phyloP scores from a whole-genome alignment of 495 filamentous ascomycete species.

The Achaetomiella virescens region DNA sequence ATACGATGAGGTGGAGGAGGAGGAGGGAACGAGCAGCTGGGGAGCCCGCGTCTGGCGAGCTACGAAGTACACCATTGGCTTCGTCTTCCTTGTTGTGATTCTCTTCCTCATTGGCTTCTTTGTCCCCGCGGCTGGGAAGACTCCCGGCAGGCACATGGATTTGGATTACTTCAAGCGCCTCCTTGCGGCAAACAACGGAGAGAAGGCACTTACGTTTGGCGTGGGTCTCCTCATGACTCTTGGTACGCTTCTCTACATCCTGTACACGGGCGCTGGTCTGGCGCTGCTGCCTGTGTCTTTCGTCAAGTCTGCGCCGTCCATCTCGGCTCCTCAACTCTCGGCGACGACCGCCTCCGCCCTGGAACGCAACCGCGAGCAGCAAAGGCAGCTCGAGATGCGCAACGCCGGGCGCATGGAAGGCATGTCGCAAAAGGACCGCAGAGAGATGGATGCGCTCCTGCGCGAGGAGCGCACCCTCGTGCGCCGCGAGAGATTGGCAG shows the following conservation, averaged over 20 bases:
- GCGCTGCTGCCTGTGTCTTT: slow-evolving; percentile 82
- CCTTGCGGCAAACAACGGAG: slow-evolving; percentile 79
- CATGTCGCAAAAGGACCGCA: slow-evolving; percentile 73
- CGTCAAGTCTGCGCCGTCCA: slow-evolving; percentile 81
- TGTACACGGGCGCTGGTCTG: slow-evolving; percentile 85
- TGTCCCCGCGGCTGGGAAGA: slow-evolving; percentile 63
- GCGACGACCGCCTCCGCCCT: slow-evolving; percentile 73
- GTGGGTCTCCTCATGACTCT: slow-evolving; percentile 79
- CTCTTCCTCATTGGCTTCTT: slow-evolving; percentile 92
- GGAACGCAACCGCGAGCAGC: slow-evolving; percentile 80
- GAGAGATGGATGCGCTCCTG: slow-evolving; percentile 79
- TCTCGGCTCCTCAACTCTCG: slow-evolving; percentile 68
- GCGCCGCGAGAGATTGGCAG: slow-evolving; percentile 78
- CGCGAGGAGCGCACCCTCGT: slow-evolving; percentile 90
- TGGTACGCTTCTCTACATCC: slow-evolving; percentile 73
- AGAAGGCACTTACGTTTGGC: slow-evolving; percentile 84
- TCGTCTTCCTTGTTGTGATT: slow-evolving; percentile 70
- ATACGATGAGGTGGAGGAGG: slow-evolving; percentile 77
- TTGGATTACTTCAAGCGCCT: slow-evolving; percentile 88
- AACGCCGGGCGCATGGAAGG: slow-evolving; percentile 69
- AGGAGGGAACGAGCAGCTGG: slow-evolving; percentile 66
- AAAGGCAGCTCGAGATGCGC: slow-evolving; percentile 81
- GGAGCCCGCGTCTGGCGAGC: slow-evolving; percentile 69
- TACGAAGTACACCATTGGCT: slow-evolving; percentile 83
- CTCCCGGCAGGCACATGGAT: slow-evolving; percentile 58